Conservation (phyloP, 169 alveolate genomes). For the Plasmodium chabaudi region DNA sequence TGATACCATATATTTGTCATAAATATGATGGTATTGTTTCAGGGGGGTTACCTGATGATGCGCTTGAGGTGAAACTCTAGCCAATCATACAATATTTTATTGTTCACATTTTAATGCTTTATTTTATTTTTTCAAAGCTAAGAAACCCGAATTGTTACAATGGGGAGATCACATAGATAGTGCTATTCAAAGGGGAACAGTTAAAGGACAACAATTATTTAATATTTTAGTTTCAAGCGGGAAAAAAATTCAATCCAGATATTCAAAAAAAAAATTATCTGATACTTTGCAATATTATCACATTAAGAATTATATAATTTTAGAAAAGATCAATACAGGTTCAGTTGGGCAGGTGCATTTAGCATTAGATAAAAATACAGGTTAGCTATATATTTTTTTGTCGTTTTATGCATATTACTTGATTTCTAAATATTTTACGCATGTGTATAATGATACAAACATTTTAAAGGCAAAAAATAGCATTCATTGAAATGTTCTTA, state of each 20-base stretch:
- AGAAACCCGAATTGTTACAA: constrained; percentile 47
- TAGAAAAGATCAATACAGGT: constrained; percentile 84
- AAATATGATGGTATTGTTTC: not conserved
- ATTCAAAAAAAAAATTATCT: constrained; percentile 73
- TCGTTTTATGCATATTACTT: not conserved
- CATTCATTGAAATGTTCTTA: not conserved
- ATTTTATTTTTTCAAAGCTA: constrained; percentile 20
- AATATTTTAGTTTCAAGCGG: constrained; percentile 52
- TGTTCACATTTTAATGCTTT: no score
- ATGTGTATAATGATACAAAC: no score
- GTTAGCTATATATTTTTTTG: not conserved
- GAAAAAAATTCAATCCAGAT: constrained; percentile 60
- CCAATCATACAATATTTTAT: no score
- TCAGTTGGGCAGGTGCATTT: constrained; percentile 85
- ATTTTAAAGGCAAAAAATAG: no score
- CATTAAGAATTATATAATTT: constrained; percentile 80
- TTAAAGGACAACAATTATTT: constrained; percentile 55
- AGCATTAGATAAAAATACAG: constrained; percentile 79
- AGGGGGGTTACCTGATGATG: no score
- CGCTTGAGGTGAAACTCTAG: no score
- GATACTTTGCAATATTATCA: constrained; percentile 78
- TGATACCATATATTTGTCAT: not conserved
- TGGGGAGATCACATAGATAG: constrained; percentile 76
- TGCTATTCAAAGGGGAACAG: constrained; percentile 52
- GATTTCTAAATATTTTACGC: not conserved